phyloP scores from a whole-genome alignment of 371 early-diverging fungal genomes.

The Mucor piriformis region DNA sequence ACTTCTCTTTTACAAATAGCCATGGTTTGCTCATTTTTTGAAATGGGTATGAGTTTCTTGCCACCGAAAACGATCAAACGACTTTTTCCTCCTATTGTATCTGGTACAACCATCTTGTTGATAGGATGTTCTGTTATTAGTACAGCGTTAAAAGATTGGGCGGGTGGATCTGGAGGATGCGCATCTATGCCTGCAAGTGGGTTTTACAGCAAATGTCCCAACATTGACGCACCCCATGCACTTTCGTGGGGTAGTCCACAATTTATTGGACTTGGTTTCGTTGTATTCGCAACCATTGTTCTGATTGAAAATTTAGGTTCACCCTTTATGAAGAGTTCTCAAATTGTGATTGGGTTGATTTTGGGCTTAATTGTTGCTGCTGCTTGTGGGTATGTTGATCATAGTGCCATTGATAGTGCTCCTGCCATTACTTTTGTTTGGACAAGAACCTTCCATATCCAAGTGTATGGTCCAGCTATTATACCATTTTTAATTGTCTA shows the following conservation, averaged over 20 bases:
- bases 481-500: conserved; percentile 65
- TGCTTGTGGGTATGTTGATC: conserved; percentile 60
- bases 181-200: conserved; percentile 50
- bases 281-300: conserved; percentile 62
- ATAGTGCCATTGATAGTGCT: conserved; percentile 49
- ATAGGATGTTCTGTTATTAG: conserved; percentile 62
- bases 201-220: conserved; percentile 59
- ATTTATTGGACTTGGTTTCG: conserved; percentile 65
- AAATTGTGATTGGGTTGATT: conserved; percentile 62
- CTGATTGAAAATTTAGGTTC: conserved; percentile 68
- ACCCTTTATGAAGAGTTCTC: conserved; percentile 66
- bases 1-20: conserved; percentile 18
- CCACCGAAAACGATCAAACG: conserved; percentile 59
- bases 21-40: conserved; percentile 59
- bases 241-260: conserved; percentile 66
- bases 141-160: conserved; percentile 61
- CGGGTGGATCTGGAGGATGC: conserved; percentile 54
- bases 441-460: conserved; percentile 59
- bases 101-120: conserved; percentile 60
- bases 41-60: conserved; percentile 56
- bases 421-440: conserved; percentile 63
- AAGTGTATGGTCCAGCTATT: conserved; percentile 66
- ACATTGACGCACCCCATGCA: conserved; percentile 56
- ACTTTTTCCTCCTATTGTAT: conserved; percentile 65
- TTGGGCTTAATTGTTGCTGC: conserved; percentile 66